A percentile compares a stretch with the other conserved stretches of the same genome.
Conservation (phyloP, 177 flowering plant species). For the Vitis hybrid region DNA sequence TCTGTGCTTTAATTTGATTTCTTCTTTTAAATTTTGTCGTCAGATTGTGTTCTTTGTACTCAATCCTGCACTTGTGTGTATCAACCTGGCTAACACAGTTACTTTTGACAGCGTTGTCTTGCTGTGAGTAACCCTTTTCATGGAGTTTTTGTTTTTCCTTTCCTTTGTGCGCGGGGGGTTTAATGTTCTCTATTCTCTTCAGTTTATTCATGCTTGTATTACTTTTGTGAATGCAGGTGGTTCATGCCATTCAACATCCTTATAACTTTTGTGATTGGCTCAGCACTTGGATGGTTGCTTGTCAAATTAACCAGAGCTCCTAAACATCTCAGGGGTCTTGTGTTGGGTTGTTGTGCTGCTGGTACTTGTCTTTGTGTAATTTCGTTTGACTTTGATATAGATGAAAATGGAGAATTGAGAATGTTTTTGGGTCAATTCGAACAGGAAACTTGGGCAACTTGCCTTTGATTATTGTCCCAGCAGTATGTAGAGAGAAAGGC, state of each 20-base stretch:
- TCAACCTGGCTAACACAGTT: conserved; percentile 21
- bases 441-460: conserved; percentile 80
- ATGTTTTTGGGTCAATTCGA: conserved; percentile 4
- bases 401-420: not conserved
- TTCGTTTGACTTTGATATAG: not conserved
- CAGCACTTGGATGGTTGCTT: conserved; percentile 29
- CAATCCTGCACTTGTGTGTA: conserved; percentile 22
- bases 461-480: conserved; percentile 72
- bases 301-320: conserved; percentile 25
- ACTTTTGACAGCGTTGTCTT: conserved; percentile 12
- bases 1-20: not conserved
- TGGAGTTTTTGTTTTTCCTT: no score
- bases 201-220: not conserved
- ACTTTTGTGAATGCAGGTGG: conserved; percentile 23
- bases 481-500: conserved; percentile 68
- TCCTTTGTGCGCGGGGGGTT: no score
- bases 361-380: conserved; percentile 10
- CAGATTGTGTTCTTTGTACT: conserved; percentile 27
- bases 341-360: conserved; percentile 38
- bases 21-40: not conserved
- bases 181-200: no score
- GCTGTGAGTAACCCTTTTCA: conserved; percentile 13
- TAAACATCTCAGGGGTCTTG: conserved; percentile 25
- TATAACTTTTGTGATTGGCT: conserved; percentile 30
- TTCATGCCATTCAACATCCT: conserved; percentile 42